Evolutionary conservation across 2,329 filamentous ascomycete genomes (phyloP).

Genomic region (Colletotrichum incanum): DNA sequence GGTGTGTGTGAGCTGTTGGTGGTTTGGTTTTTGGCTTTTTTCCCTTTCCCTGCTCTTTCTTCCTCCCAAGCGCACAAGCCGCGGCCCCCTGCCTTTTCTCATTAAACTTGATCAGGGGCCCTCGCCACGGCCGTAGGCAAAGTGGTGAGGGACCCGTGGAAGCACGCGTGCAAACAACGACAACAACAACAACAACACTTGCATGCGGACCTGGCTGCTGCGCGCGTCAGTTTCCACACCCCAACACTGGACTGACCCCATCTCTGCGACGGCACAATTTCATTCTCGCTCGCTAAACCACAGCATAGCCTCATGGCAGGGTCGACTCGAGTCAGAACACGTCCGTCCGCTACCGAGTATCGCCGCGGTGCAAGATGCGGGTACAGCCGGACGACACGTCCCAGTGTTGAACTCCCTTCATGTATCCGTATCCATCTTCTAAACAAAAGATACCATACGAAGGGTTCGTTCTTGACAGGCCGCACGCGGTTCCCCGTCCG

Average conservation of each 20-base stretch:
- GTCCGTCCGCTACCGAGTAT: conserved; percentile 24
- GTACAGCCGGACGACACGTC: conserved; percentile 7
- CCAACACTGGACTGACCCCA: not conserved
- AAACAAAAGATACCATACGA: not conserved
- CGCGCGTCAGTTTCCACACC: conserved; percentile 34
- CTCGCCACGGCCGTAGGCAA: conserved; percentile 31
- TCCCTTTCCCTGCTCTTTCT: conserved; percentile 19
- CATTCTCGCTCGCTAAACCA: conserved; percentile 39
- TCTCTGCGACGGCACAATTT: conserved; percentile 40
- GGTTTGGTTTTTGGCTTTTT: conserved; percentile 15
- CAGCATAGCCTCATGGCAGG: conserved; percentile 38
- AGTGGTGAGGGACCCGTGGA: not conserved
- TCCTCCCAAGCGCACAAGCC: conserved; percentile 32
- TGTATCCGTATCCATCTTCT: not conserved
- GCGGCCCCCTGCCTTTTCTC: conserved; percentile 11
- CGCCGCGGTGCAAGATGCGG: conserved; percentile 17
- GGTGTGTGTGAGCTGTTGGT: conserved; percentile 11
- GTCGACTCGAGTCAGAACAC: conserved; percentile 37
- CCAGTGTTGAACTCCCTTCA: not conserved
- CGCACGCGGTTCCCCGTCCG: conserved; percentile 2
- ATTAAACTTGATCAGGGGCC: conserved; percentile 39
- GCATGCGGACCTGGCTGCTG: conserved; percentile 27
- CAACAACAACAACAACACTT: conserved; percentile 8
- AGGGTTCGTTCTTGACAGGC: not conserved
- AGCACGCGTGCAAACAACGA: conserved; percentile 33